Evolutionary conservation across 2,329 filamentous ascomycete genomes (phyloP), one percentile per base, ranked within the genome.

Genomic region (Neocucurbitaria cava): DNA sequence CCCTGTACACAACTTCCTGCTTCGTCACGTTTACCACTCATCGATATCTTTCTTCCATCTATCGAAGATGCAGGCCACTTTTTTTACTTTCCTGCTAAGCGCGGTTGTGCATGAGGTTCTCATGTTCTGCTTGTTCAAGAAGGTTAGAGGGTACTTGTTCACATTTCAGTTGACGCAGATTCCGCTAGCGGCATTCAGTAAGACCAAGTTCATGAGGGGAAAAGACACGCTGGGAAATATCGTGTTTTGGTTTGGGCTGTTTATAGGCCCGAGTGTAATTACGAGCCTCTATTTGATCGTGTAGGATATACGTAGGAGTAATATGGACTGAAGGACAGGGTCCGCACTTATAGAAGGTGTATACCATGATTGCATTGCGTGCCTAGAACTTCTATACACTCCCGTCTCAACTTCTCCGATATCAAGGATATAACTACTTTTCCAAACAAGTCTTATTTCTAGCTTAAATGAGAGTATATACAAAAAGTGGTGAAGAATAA

Each of bases 121-220:
- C 66, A 92, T 92, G 90, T 89, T 88, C 79, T 90, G 89, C 62
- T 80, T 93, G 30, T 93, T 93, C 73, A 89, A 88, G 73, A 92
- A 91, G 74, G 80, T 92, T 9, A 79, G 89, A 35, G 89, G 89
- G 0, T 92, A 92, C 65, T 75, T 92, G 41, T 83, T 92, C 20
- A 77, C 86, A n/a, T 75, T 90, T 66, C 90, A 93, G 72, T 86
- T 94, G 84, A 82, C 82, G 59, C 90, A 94, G 74, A 73, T 93
- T 40, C 90, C 90, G 30, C 76, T 93, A 13, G 88, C 90, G 3
- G 81, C 80, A 28, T 70, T 93, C 41, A 89, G 87, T 64, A 82
- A 87, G 58, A 90, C 87, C 1, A 85, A 81, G 59, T 85, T 87
- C 78, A 77, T 92, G 69, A 85, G 83, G 61, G 84, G 84, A 21